These are phyloP conservation scores for Colletotrichum somersetense DNA, from an alignment of 2,329 filamentous ascomycete genomes.

Conservation along the genomic window DNA sequence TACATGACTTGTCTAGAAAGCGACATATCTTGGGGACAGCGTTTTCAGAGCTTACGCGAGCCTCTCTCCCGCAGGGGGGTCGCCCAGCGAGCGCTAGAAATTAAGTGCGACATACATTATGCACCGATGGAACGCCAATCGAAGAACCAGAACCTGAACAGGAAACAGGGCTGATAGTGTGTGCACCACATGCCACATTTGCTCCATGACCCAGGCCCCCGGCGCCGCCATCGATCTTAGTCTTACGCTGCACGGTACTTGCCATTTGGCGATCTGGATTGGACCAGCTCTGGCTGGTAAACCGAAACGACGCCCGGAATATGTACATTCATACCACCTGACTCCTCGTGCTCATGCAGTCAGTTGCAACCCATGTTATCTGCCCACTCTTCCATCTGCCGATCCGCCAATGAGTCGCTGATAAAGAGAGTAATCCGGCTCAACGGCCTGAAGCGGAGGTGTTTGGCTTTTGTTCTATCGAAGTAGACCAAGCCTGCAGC, in stretches of 20 bases:
- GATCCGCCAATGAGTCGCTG: background rate
- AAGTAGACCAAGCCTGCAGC: constrained; percentile 11
- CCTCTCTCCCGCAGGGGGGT: background rate
- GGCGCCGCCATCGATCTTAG: constrained; percentile 34
- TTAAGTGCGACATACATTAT: constrained; percentile 30
- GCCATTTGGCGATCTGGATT: constrained; percentile 19
- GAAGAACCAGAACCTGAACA: constrained; percentile 7
- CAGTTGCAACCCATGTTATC: background rate
- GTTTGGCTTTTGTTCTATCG: constrained; percentile 10
- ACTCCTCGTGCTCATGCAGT: constrained; percentile 15
- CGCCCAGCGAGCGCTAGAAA: constrained; percentile 11
- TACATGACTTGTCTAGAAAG: background rate
- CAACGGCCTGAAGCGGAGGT: constrained; percentile 7
- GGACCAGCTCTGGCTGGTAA: background rate
- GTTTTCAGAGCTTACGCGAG: background rate
- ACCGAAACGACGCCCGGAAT: constrained; percentile 8
- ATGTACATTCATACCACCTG: constrained; percentile 1
- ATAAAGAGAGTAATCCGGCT: background rate
- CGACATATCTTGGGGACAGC: background rate
- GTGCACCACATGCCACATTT: constrained; percentile 10
- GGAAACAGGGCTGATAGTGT: constrained; percentile 37
- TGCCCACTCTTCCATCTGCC: background rate
- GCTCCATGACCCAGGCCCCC: constrained; percentile 27
- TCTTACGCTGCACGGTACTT: constrained; percentile 32
- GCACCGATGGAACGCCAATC: constrained; percentile 28